Base-by-base conservation (phyloP, 495 filamentous ascomycete species). In the Staphylotrichum longicolle region DNA sequence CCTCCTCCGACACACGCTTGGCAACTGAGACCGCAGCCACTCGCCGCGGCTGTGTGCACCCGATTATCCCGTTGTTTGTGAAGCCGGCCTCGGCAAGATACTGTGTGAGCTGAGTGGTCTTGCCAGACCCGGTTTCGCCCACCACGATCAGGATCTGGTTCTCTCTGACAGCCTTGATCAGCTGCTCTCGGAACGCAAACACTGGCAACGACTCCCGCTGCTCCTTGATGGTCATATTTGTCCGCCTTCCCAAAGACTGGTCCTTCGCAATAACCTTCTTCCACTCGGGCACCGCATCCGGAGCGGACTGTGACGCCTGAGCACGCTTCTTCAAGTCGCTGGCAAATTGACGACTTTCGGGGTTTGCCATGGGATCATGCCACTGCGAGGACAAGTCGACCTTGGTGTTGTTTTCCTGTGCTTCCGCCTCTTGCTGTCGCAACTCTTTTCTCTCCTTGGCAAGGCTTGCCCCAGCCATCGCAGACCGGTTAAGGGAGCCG, bases 21-120 rank as follows among this genome's bases (percentile, higher is more conserved):
- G 94, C 94, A 27, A 99, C 94, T 15, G 90, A 95, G 86, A 98
- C 96, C 15, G 94, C 94, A 44, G 94, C 94, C 3, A 99, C 94
- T 79, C 95, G 91, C 63, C 94, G 89, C 45, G 94, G 94, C 65
- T 99, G 94, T 3, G 94, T 99, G 72, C 95, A 99, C 27, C 94
- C 94, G 65, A 99, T 96, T 68, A 96, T 91, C 44, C 94, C 95
- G 60, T 88, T 78, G 63, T 94, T 90, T 7, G 86, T 88, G 69
- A 91, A 98, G 2, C 94, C 94, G 52, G 83, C 93, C 72, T 99
- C 94, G 12, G 91, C 91, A 3, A 99, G 80, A 64, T 92, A 99
- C 67, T 99, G 94, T 0, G 94, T 96, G 35, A 99, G 67, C 71
- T 99, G 94, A 0, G 94, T 99, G 1, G 94, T 99, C 71, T 99